These are phyloP conservation scores for Trametes punicea DNA, from an alignment of 768 basidiomycete species.

Conservation along the genomic window DNA sequence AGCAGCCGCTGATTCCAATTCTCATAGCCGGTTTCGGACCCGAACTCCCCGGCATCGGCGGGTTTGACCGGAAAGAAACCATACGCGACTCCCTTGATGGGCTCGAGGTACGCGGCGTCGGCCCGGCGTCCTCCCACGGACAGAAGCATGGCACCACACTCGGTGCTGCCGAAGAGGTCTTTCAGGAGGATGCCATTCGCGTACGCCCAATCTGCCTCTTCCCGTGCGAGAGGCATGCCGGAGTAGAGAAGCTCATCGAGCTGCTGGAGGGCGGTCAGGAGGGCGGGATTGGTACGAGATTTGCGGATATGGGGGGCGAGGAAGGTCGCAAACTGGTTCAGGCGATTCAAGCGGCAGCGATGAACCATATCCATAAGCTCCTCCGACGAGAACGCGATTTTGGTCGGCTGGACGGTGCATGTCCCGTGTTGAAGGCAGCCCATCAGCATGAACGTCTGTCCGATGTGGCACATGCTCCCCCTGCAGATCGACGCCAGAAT, in stretches of 20 bases:
- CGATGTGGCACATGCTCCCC: conserved; percentile 85
- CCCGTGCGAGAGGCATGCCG: conserved; percentile 59
- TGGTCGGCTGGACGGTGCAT: conserved; percentile 72
- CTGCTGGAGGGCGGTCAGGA: conserved; percentile 51
- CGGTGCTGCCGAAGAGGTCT: conserved; percentile 82
- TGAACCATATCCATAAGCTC: conserved; percentile 73
- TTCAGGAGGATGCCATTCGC: conserved; percentile 59
- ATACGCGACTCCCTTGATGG: conserved; percentile 63
- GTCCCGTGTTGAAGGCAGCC: conserved; percentile 69
- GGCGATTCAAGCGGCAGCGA: conserved; percentile 64
- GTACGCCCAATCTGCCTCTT: conserved; percentile 72
- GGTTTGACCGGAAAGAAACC: conserved; percentile 59
- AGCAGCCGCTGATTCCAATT: conserved; percentile 50
- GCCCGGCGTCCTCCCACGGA: conserved; percentile 52
- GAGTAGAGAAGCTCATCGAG: conserved; percentile 65
- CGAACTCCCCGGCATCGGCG: conserved; percentile 16
- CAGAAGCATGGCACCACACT: conserved; percentile 70
- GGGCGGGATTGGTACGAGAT: conserved; percentile 55
- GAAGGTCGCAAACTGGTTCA: conserved; percentile 74
- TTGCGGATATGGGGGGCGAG: conserved; percentile 60
- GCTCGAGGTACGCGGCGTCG: conserved; percentile 49
- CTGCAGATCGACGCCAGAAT: no score
- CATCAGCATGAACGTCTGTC: conserved; percentile 71
- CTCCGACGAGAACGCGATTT: conserved; percentile 58
- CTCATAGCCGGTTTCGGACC: conserved; percentile 44